Evolutionary conservation across 1,284 basidiomycete species (phyloP).

Genomic region (Schizophyllum amplum): DNA sequence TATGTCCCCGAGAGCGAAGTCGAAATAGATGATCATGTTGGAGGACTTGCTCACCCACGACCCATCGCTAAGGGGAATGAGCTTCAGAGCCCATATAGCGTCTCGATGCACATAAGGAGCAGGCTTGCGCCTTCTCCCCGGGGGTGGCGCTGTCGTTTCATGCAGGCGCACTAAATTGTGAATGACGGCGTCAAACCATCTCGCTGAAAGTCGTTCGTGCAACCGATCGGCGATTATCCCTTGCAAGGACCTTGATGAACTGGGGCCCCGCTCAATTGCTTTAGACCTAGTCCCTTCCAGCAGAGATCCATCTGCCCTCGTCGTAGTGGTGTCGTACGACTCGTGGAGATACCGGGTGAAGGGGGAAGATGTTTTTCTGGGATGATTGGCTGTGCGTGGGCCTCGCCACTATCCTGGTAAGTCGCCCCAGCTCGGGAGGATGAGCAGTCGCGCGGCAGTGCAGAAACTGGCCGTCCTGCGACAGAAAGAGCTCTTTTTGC

Average conservation of each 20-base stretch:
- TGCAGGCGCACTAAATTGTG: neutral
- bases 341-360: neutral
- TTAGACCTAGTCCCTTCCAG: constrained; percentile 8
- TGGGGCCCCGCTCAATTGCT: neutral
- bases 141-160: neutral
- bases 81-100: neutral
- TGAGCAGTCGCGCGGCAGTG: neutral
- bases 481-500: neutral
- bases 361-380: neutral
- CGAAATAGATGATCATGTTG: neutral
- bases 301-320: constrained; percentile 16
- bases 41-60: neutral
- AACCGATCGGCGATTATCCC: neutral
- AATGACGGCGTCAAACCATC: neutral
- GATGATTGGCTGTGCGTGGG: neutral
- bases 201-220: neutral
- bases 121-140: neutral
- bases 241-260: neutral
- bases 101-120: neutral
- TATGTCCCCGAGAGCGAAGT: neutral
- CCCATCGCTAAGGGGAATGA: neutral
- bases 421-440: neutral
- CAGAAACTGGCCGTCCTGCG: neutral
- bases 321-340: constrained; percentile 6
- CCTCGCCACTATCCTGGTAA: neutral